Conservation (phyloP, 176 grass and related monocot species). For the Rhynchospora breviuscula region DNA sequence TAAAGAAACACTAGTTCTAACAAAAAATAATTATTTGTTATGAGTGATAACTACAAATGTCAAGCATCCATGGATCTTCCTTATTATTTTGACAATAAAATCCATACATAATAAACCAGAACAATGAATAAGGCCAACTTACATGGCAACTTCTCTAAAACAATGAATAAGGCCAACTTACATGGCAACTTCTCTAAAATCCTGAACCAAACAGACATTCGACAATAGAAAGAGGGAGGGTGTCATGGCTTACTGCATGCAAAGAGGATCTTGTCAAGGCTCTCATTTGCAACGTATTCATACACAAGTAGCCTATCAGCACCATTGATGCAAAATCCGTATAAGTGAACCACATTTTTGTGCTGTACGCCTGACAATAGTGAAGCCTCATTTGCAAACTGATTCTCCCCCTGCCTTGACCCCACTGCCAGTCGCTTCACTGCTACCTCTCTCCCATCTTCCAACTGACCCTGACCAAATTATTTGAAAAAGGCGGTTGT, state of each 20-base stretch:
- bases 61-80: background rate
- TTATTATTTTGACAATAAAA: background rate
- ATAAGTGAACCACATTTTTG: conserved; percentile 41
- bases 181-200: background rate
- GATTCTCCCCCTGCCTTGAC: conserved; percentile 32
- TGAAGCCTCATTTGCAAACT: conserved; percentile 43
- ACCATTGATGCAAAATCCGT: conserved; percentile 39
- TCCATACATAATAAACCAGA: background rate
- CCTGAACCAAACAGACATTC: background rate
- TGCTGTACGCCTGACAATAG: conserved; percentile 42
- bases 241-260: background rate
- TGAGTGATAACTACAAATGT: background rate
- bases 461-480: conserved; percentile 27
- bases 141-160: background rate
- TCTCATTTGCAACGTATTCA: conserved; percentile 40
- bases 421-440: conserved; percentile 31
- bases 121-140: background rate
- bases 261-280: conserved; percentile 49
- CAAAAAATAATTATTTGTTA: background rate
- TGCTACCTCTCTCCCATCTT: conserved; percentile 40
- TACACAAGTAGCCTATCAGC: conserved; percentile 40
- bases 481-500: background rate
- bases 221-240: background rate
- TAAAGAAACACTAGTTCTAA: background rate
- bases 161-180: too few relatives aligned